A percentile compares a stretch with the other conserved stretches of the same genome.
phyloP scores from a whole-genome alignment of 176 grass and related monocot genomes.

The Hsuehochloa calcarea region DNA sequence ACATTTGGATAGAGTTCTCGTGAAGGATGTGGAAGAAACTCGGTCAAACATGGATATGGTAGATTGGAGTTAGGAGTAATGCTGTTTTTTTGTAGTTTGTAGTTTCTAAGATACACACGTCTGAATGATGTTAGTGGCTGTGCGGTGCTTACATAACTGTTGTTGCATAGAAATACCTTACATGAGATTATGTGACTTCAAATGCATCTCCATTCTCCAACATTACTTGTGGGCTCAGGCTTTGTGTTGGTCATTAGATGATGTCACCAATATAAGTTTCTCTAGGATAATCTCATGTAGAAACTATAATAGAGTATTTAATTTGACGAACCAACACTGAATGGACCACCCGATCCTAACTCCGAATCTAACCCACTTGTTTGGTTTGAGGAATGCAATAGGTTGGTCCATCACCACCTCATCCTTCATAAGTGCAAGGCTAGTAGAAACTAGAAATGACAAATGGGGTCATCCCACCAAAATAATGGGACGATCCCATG shows the following conservation, averaged over 20 bases:
- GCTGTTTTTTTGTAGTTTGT: background rate
- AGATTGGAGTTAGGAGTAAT: background rate
- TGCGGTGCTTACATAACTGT: background rate
- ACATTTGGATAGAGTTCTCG: background rate
- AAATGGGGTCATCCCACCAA: background rate
- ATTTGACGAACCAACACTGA: background rate
- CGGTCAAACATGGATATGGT: background rate
- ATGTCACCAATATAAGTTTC: background rate
- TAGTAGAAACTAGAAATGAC: background rate
- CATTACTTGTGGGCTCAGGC: background rate
- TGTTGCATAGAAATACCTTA: background rate
- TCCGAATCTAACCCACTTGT: background rate
- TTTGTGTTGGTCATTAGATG: background rate
- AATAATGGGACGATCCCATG: background rate
- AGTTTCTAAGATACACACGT: background rate
- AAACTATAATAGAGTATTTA: background rate
- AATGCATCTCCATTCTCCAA: background rate
- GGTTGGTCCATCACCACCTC: background rate
- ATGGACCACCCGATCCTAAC: background rate
- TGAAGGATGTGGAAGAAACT: background rate
- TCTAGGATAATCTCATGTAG: background rate
- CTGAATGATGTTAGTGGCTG: background rate
- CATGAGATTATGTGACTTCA: background rate
- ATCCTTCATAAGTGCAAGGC: background rate
- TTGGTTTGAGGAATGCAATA: background rate